Percentiles rank a stretch among this genome's conserved stretches.
Conservation (phyloP, 108 stramenopile genomes). For the Skeletonema menzelii region DNA sequence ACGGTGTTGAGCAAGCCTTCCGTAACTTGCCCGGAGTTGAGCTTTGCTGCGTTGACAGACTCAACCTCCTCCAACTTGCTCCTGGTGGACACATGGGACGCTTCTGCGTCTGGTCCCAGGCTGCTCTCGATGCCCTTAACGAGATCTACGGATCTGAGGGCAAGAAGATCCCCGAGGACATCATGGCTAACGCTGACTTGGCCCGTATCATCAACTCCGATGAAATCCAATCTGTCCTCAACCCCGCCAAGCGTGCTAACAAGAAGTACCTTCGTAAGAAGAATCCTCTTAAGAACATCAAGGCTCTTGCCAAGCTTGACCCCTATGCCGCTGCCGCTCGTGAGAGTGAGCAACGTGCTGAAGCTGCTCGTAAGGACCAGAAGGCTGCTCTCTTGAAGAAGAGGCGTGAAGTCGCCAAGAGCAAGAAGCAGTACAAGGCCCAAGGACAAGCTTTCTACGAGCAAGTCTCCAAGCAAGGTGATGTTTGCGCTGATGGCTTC, state of each 20-base stretch:
- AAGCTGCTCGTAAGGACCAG: conserved; percentile 65
- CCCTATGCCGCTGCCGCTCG: conserved; percentile 91
- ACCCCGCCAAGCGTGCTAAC: conserved; percentile 82
- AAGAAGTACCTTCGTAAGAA: conserved; percentile 85
- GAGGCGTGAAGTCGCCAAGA: conserved; percentile 65
- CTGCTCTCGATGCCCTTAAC: conserved; percentile 95
- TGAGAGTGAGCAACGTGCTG: conserved; percentile 67
- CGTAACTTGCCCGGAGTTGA: conserved; percentile 98
- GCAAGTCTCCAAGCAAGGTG: conserved; percentile 75
- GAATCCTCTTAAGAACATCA: conserved; percentile 91
- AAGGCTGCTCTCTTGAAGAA: conserved; percentile 58
- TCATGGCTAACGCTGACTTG: conserved; percentile 98
- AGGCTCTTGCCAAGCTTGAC: conserved; percentile 90
- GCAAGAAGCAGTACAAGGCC: conserved; percentile 72
- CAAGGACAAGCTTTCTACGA: conserved; percentile 81
- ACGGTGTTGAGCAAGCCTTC: conserved; percentile 93
- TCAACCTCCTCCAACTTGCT: conserved; percentile 97
- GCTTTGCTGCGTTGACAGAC: conserved; percentile 91
- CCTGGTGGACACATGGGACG: conserved; percentile 99
- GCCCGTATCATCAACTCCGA: conserved; percentile 98
- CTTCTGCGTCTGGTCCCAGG: conserved; percentile 97
- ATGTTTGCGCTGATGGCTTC: conserved; percentile 87
- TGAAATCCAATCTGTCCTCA: conserved; percentile 95
- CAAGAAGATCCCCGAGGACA: conserved; percentile 86
- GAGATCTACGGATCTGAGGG: conserved; percentile 90